Evolutionary conservation across 495 filamentous ascomycete species (phyloP), one percentile per base, ranked within the genome.

Genomic region (Penicillium canariense): DNA sequence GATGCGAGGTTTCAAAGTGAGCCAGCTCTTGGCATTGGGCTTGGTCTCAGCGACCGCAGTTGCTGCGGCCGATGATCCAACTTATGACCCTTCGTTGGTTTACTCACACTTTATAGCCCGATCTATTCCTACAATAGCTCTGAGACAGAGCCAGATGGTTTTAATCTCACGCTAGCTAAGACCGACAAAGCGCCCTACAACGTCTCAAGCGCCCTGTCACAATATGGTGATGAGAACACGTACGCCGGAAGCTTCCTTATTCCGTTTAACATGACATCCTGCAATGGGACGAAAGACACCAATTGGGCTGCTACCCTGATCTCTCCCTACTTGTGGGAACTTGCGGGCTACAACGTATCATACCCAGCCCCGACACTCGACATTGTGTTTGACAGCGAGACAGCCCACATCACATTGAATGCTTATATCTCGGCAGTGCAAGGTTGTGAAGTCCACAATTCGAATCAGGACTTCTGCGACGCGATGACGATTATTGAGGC

Each of bases 351-450:
- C 5, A 50, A 50, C 12, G 9, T 36, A 5, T 39, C 48, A 2
- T 50, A 39, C 10, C 48, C 48, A 3, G 48, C 38, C 23, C 48
- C 48, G 2, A 35, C 25, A 27, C 23, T 50, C 12, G 32, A 39
- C 48, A 23, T 50, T 22, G 22, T 36, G 25, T 44, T 52, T 9
- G 50, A 52, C 27, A 20, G n/a, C 12, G 17, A 44, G 18, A 52
- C 26, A 6, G 50, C 50, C 2, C 43, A 52, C 2, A 7, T 52
- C 11, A 52, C 50, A 1, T 6, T 52, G 1, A 17, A 43, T 26
- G 50, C 25, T 6, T 50, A 50, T 14, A 27, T 39, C 5, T 14
- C 27, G 3, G 48, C 48, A 28, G 10, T 25, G 3, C 34, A 34
- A 2, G 32, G 25, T 2, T 35, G 31, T 7, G 5, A 15, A 6